Percentiles rank a stretch among this genome's conserved stretches.
phyloP scores from a whole-genome alignment of 2,329 filamentous ascomycete species.

The Annulohypoxylon truncatum region DNA sequence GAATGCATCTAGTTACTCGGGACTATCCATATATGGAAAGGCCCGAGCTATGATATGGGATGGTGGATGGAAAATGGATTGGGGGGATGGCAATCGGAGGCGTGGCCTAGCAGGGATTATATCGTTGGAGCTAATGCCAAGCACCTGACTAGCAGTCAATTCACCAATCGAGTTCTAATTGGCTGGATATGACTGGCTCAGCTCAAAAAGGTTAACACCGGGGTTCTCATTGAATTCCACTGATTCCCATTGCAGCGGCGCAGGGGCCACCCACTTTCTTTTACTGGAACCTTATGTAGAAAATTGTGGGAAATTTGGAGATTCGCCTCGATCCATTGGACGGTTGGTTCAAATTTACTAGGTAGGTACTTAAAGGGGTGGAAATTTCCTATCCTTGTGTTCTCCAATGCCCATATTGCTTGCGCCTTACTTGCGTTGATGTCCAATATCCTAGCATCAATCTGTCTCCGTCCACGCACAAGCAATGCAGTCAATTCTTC shows the following conservation, averaged over 20 bases:
- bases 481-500: slow-evolving; percentile 6
- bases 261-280: slow-evolving; percentile 11
- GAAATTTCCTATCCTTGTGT: slow-evolving; percentile 24
- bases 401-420: not conserved
- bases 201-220: slow-evolving; percentile 32
- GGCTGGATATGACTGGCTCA: slow-evolving; percentile 32
- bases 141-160: slow-evolving; percentile 21
- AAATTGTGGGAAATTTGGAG: slow-evolving; percentile 25
- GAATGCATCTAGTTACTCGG: slow-evolving; percentile 14
- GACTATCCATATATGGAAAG: slow-evolving; percentile 12
- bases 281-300: slow-evolving; percentile 7
- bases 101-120: slow-evolving; percentile 33
- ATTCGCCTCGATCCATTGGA: slow-evolving; percentile 7
- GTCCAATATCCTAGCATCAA: slow-evolving; percentile 26
- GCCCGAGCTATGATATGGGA: not conserved
- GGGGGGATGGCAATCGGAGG: slow-evolving; percentile 28
- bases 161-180: slow-evolving; percentile 30
- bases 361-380: slow-evolving; percentile 25
- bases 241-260: slow-evolving; percentile 33
- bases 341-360: slow-evolving; percentile 19
- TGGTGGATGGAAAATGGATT: not conserved
- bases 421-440: slow-evolving; percentile 28
- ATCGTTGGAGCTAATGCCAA: slow-evolving; percentile 18
- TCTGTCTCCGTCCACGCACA: not conserved
- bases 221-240: slow-evolving; percentile 22